Evolutionary conservation across 345 rosid genomes (phyloP).

Genomic region (Gynandropsis gynandra): DNA sequence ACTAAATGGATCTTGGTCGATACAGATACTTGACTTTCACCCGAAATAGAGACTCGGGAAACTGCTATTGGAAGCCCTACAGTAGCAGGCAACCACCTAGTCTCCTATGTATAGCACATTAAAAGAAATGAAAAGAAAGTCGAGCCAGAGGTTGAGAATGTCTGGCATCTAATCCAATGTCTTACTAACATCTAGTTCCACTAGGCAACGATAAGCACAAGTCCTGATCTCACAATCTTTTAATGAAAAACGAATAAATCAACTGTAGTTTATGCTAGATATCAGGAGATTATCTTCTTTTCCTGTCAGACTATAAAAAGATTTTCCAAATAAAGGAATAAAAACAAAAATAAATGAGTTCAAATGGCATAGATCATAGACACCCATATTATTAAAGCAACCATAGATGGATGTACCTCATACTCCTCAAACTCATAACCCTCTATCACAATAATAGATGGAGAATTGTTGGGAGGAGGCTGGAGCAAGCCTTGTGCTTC

Average conservation of each 20-base stretch:
- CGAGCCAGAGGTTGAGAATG: not conserved
- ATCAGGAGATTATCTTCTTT: conserved; percentile 5
- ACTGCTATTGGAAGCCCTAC: not conserved
- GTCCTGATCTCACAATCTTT: not conserved
- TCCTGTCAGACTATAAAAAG: conserved; percentile 4
- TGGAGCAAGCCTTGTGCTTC: conserved; percentile 87
- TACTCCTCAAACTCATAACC: conserved; percentile 92
- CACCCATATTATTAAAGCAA: conserved; percentile 6
- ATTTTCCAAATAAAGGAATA: not conserved
- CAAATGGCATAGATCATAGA: conserved; percentile 8
- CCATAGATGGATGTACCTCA: conserved; percentile 48
- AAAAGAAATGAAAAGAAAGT: not conserved
- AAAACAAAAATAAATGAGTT: conserved; percentile 11
- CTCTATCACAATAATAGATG: conserved; percentile 62
- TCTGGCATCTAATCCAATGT: conserved; percentile 9
- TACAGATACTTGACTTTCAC: not conserved
- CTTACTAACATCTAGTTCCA: conserved; percentile 1
- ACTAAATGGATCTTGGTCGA: conserved; percentile 4
- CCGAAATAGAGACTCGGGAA: not conserved
- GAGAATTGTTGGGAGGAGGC: conserved; percentile 64
- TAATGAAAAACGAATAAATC: not conserved
- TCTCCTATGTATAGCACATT: conserved; percentile 1
- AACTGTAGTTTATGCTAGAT: conserved; percentile 3
- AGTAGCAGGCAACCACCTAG: conserved; percentile 5
- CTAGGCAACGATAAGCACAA: conserved; percentile 6